phyloP scores from a whole-genome alignment of 2,329 filamentous ascomycete genomes.

The Periconia sp. region DNA sequence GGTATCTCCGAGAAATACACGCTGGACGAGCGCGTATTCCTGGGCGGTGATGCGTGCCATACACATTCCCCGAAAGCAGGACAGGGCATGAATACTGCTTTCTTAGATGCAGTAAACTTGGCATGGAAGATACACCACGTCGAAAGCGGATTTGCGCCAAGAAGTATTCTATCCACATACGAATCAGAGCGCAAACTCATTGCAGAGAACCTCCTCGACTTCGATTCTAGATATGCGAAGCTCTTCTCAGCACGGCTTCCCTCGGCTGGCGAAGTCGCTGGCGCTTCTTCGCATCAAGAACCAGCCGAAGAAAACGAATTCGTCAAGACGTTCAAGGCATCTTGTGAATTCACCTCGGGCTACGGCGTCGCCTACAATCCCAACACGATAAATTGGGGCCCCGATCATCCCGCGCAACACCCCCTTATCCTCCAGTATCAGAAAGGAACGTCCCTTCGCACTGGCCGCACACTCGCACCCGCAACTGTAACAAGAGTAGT shows the following conservation, averaged over 20 bases:
- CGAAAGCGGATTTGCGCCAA: conserved; percentile 78
- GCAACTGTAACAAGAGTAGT: conserved; percentile 84
- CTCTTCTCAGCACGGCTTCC: conserved; percentile 83
- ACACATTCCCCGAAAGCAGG: conserved; percentile 69
- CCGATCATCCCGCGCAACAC: conserved; percentile 73
- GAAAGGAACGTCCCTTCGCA: conserved; percentile 64
- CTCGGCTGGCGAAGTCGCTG: conserved; percentile 73
- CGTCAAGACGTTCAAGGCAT: conserved; percentile 86
- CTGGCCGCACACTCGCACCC: conserved; percentile 78
- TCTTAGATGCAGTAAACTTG: conserved; percentile 76
- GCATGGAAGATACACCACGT: conserved; percentile 97
- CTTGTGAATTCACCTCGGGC: conserved; percentile 90
- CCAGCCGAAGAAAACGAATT: conserved; percentile 73
- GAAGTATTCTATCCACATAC: conserved; percentile 80
- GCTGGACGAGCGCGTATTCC: conserved; percentile 68
- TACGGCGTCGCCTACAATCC: conserved; percentile 87
- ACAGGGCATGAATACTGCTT: conserved; percentile 68
- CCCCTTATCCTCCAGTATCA: conserved; percentile 68
- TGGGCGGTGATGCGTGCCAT: conserved; percentile 70
- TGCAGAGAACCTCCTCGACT: conserved; percentile 82
- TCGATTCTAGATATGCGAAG: conserved; percentile 88
- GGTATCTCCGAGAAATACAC: conserved; percentile 70
- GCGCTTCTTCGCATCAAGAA: conserved; percentile 55
- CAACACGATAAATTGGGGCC: conserved; percentile 84
- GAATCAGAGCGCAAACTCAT: conserved; percentile 84